Conservation (phyloP, 495 filamentous ascomycete genomes). For the Aspergillus conjunctus region DNA sequence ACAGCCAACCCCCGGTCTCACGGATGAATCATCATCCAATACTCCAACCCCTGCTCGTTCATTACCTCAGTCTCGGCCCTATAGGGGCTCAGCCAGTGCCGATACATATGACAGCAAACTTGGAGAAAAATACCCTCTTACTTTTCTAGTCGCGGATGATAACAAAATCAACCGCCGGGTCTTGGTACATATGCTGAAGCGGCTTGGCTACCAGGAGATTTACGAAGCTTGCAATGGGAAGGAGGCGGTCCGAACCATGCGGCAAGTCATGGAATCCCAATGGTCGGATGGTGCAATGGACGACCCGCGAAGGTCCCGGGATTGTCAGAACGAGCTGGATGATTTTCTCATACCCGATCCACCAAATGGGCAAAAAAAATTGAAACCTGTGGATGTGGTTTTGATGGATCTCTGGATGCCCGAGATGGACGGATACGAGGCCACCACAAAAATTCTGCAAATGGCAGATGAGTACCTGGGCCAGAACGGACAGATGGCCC, state of each 20-base stretch:
- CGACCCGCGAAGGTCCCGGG: neutral
- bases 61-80: slow-evolving; percentile 22
- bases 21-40: slow-evolving; percentile 34
- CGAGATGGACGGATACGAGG: slow-evolving; percentile 79
- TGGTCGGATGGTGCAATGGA: slow-evolving; percentile 3
- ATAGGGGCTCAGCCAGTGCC: slow-evolving; percentile 28
- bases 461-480: slow-evolving; percentile 46
- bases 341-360: slow-evolving; percentile 21
- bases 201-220: slow-evolving; percentile 67
- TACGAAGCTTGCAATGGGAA: slow-evolving; percentile 71
- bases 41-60: slow-evolving; percentile 34
- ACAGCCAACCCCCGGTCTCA: slow-evolving; percentile 38
- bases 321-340: slow-evolving; percentile 6
- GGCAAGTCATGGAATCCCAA: slow-evolving; percentile 39
- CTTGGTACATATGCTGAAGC: slow-evolving; percentile 67
- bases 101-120: slow-evolving; percentile 48
- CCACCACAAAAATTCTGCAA: slow-evolving; percentile 64
- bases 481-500: neutral
- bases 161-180: slow-evolving; percentile 80
- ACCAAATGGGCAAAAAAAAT: slow-evolving; percentile 24
- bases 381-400: slow-evolving; percentile 63
- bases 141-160: slow-evolving; percentile 77
- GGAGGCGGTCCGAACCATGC: slow-evolving; percentile 70
- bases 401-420: slow-evolving; percentile 92
- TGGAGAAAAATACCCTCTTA: slow-evolving; percentile 62